Evolutionary conservation across 2,329 filamentous ascomycete species (phyloP).

Genomic region (Cytospora paraplurivora): DNA sequence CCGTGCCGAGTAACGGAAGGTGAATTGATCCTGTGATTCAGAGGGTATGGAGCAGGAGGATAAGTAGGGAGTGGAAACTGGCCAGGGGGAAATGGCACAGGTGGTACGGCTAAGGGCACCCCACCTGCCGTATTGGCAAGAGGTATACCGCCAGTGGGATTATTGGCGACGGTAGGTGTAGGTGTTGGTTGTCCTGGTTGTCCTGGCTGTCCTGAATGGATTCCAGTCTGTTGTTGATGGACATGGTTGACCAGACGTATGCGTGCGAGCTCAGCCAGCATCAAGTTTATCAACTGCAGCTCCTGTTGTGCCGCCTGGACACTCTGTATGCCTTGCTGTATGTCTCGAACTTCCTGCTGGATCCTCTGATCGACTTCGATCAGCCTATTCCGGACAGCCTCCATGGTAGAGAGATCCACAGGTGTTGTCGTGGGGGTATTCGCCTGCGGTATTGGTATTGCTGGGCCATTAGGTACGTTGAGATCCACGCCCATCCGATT

Average conservation of each 20-base stretch:
- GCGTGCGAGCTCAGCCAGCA: conserved; percentile 68
- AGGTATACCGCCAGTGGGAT: conserved; percentile 2
- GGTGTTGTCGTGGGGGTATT: conserved; percentile 26
- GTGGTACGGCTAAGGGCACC: conserved; percentile 26
- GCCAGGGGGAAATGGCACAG: conserved; percentile 32
- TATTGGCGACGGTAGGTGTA: conserved; percentile 13
- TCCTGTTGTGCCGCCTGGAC: conserved; percentile 68
- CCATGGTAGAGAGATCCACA: conserved; percentile 30
- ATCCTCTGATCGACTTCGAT: conserved; percentile 69
- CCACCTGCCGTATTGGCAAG: conserved; percentile 11
- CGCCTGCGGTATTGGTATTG: conserved; percentile 21
- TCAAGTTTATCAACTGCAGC: conserved; percentile 64
- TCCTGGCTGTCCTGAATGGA: conserved; percentile 3
- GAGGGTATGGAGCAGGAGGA: conserved; percentile 25
- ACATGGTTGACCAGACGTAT: conserved; percentile 57
- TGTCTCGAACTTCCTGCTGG: conserved; percentile 62
- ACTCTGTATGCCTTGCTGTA: conserved; percentile 66
- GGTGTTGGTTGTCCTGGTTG: conserved; percentile 16
- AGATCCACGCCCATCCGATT: conserved; percentile 59
- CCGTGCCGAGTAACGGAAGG: conserved; percentile 52
- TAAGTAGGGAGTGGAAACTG: conserved; percentile 25
- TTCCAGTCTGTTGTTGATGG: conserved; percentile 24
- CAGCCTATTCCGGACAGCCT: conserved; percentile 61
- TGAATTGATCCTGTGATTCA: conserved; percentile 41
- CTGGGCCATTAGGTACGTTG: conserved; percentile 34